Evolutionary conservation across 345 rosid genomes (phyloP), one percentile per base, ranked within the genome.

Genomic region (Noccaea caerulescens): DNA sequence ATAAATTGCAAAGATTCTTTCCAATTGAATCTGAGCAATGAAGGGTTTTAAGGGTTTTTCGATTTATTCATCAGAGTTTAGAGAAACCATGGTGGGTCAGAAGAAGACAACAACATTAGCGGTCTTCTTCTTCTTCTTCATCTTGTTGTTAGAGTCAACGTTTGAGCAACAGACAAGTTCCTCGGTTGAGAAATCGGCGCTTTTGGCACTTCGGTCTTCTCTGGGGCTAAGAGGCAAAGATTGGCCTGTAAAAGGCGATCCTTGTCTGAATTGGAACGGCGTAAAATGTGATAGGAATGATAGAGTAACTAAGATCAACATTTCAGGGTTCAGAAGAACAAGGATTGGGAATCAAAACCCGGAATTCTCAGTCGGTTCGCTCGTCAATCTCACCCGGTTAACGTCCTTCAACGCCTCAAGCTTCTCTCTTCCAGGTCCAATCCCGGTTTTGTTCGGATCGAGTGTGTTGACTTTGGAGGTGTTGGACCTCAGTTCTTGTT

Each of bases 281-380:
- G 69, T 94, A 11, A 63, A 5, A 6, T 94, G 99, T 75, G 57
- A 69, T 54, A 1, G 13, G 9, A 87, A 84, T 68, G 93, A 96
- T 8, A 85, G 87, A 58, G 95, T 94, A 53, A 63, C 46, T 55
- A 82, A 75, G 23, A 84, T 94, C 74, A 80, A 86, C 81, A 86
- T 94, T 69, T 89, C 96, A 52, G 93, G 96, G 70, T 94, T 94
- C 60, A 78, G 85, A 78, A 91, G 99, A 71, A 91, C 97, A 5
- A 81, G 95, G 68, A 0, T 81, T 72, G 97, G 99, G 51, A 63
- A 73, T 14, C 85, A 32, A 77, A 89, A 91, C 83, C 97, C 97
- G 1, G 81, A 68, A 71, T 94, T 94, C 68, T 65, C 88, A 6
- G 89, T 88, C 23, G 95, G 80, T 74, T 80, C 95, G 4, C 93